Evolutionary conservation across 331 rosid genomes (phyloP), one percentile per base, ranked within the genome.

Genomic region (Quercus lobata): DNA sequence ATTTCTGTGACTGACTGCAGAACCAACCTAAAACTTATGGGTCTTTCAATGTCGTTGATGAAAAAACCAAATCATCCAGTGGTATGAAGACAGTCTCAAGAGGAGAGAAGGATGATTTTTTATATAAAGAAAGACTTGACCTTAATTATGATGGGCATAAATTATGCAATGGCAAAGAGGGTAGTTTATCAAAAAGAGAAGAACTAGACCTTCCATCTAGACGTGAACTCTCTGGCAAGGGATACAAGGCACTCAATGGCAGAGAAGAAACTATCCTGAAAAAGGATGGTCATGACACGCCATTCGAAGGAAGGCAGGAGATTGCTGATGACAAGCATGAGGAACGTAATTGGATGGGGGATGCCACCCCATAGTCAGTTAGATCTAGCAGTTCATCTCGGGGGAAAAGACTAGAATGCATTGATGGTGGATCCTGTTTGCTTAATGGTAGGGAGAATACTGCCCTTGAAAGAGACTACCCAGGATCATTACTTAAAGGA

Each of bases 1-100:
- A 24, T 52, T 24, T 68, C 53, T 84, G 75, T 74, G 76, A 71
- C 69, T 74, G 77, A 34, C 46, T 91, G 89, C 96, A 95, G 99
- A 95, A 80, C 70, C 71, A 49, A 71, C 85, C 83, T 69, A 89
- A 79, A 77, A 76, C 74, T 75, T 73, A 35, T 27, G 83, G 89
- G 71, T 54, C 78, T 84, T 63, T 77, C 75, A 81, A 55, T 78
- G 53, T 41, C 19, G 32, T 72, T 69, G 89, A 76, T 41, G 57
- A 79, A 75, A 79, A 80, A 63, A 49, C 74, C 55, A 82, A 84
- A 57, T 71, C 83, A 21, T 78, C 80, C 44, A 84, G 76, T 35
- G 89, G 83, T 52, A 86, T 79, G 80, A 86, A 79, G 55, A 57
- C 76, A 69, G 80, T 73, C 76, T 84, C 78, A 72, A 87, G 86